These are phyloP conservation scores for Lippia alba DNA, from an alignment of 305 asterid species.

Conservation along the genomic window DNA sequence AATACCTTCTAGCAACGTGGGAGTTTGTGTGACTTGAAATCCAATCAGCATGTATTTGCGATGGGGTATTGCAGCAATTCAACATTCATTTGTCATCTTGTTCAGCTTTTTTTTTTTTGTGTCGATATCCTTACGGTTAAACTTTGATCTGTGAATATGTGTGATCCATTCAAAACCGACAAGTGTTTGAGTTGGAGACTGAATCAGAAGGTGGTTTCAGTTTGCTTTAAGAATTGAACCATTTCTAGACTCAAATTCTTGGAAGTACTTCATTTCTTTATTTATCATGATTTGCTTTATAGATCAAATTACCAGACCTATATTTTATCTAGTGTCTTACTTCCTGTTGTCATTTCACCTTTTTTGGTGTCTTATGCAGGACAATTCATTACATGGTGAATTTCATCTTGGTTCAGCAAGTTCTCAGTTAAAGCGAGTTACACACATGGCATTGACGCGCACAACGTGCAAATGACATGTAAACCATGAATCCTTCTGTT, in stretches of 20 bases:
- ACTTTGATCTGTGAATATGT: constrained; percentile 13
- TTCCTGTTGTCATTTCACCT: neutral
- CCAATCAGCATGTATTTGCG: neutral
- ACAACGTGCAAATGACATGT: neutral
- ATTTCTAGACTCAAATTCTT: neutral
- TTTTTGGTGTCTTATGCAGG: constrained; percentile 32
- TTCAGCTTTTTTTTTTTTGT: neutral
- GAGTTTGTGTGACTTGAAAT: neutral
- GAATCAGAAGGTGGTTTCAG: neutral
- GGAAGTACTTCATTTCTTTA: no score
- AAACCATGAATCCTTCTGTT: constrained; percentile 13
- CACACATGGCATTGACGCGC: neutral
- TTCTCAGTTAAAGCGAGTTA: neutral
- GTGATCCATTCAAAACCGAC: neutral
- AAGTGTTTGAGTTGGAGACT: neutral
- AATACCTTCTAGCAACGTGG: neutral
- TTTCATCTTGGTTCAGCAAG: constrained; percentile 21
- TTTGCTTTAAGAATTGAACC: neutral
- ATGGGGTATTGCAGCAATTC: no score
- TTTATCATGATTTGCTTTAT: no score
- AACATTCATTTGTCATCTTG: no score
- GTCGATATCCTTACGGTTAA: no score
- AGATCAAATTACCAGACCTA: no score
- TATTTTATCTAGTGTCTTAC: neutral
- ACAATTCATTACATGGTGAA: constrained; percentile 7